phyloP scores from a whole-genome alignment of 345 rosid species.

The Durio zibethinus region DNA sequence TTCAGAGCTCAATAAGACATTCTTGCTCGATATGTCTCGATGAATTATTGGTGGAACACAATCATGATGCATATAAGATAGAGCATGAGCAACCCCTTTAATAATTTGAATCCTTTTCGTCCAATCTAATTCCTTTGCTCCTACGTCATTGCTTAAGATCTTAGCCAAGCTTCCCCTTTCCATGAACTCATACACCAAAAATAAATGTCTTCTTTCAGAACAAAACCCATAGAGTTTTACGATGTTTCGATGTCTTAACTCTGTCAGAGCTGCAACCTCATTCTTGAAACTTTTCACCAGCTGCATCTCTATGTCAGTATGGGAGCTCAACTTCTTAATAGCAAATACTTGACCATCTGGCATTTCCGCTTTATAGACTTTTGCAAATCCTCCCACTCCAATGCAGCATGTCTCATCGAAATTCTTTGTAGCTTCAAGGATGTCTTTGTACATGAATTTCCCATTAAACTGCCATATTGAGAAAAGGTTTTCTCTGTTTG shows the following conservation, averaged over 20 bases:
- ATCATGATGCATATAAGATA: slow-evolving; percentile 22
- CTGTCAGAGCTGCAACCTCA: not conserved
- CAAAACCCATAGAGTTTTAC: slow-evolving; percentile 2
- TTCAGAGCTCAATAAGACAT: not conserved
- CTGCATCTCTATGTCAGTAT: not conserved
- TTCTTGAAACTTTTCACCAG: not conserved
- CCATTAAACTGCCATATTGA: slow-evolving; percentile 24
- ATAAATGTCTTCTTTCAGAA: not conserved
- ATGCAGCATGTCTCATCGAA: slow-evolving; percentile 30
- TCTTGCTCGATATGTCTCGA: slow-evolving; percentile 9
- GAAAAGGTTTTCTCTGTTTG: not conserved
- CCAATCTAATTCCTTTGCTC: slow-evolving; percentile 1
- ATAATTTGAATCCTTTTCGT: not conserved
- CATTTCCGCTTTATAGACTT: slow-evolving; percentile 34
- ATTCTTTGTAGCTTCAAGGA: slow-evolving; percentile 26
- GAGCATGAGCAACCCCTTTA: slow-evolving; percentile 4
- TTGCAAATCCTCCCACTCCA: slow-evolving; percentile 35
- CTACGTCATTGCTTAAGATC: not conserved
- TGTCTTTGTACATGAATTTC: slow-evolving; percentile 26
- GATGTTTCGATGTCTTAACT: not conserved
- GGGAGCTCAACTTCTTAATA: slow-evolving; percentile 15
- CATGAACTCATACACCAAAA: slow-evolving; percentile 1
- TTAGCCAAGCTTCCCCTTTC: not conserved
- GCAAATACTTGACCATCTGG: slow-evolving; percentile 21
- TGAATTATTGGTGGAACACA: slow-evolving; percentile 10